Conservation (phyloP, 768 basidiomycete species). For the Ramaria sp. region DNA sequence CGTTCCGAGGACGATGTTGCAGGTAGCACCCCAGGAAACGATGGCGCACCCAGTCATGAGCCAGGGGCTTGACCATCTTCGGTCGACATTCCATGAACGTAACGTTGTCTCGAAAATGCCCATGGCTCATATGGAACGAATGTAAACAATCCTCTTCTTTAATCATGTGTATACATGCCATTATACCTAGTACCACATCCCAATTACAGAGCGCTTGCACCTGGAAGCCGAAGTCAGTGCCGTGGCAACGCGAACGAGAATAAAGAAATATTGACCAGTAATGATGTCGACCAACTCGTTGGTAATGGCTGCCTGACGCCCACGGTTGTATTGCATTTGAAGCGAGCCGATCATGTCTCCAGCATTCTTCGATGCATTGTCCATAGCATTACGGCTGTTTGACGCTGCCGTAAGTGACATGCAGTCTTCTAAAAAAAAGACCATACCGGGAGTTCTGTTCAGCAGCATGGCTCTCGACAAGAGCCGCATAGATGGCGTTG, state of each 20-base stretch:
- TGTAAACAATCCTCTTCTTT: background rate
- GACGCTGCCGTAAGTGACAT: too few species aligned
- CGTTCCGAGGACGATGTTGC: too few species aligned
- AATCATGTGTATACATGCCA: background rate
- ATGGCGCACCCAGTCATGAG: too few species aligned
- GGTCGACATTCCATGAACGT: too few species aligned
- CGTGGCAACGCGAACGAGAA: background rate
- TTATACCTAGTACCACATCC: background rate
- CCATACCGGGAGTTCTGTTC: too few species aligned
- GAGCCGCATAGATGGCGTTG: slow-evolving; percentile 87
- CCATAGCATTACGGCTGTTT: too few species aligned
- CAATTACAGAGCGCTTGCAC: slow-evolving; percentile 7
- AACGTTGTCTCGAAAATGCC: too few species aligned
- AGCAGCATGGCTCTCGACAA: slow-evolving; percentile 91
- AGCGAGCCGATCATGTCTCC: too few species aligned
- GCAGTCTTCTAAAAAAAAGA: too few species aligned
- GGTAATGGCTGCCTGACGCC: slow-evolving; percentile 95
- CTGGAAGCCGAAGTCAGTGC: background rate
- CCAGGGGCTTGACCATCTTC: too few species aligned
- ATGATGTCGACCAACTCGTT: slow-evolving; percentile 92
- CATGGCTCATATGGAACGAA: too few species aligned
- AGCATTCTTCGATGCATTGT: slow-evolving; percentile 99
- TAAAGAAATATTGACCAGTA: slow-evolving; percentile 48
- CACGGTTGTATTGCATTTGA: slow-evolving; percentile 99
- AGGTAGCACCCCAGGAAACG: too few species aligned